phyloP scores from a whole-genome alignment of 331 rosid species.

The Ulmus americana region DNA sequence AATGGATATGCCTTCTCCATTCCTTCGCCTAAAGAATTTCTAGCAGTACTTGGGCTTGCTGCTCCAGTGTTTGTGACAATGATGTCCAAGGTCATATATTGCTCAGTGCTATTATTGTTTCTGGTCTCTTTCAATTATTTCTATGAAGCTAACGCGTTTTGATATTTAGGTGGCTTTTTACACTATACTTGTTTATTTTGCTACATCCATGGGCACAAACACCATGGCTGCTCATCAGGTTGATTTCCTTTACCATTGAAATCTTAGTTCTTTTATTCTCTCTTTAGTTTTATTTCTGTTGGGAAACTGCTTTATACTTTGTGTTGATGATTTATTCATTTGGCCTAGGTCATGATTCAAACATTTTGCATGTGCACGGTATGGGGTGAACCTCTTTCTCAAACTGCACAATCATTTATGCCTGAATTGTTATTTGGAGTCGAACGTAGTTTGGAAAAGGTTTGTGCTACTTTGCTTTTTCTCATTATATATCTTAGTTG shows the following conservation, averaged over 20 bases:
- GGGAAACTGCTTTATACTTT: slow-evolving; percentile 12
- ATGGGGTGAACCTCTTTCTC: slow-evolving; percentile 97
- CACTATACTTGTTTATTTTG: slow-evolving; percentile 62
- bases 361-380: slow-evolving; percentile 70
- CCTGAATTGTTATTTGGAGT: slow-evolving; percentile 73
- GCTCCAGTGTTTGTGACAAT: slow-evolving; percentile 71
- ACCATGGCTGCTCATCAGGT: slow-evolving; percentile 97
- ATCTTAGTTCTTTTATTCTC: slow-evolving; percentile 8
- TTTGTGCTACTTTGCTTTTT: slow-evolving; percentile 28
- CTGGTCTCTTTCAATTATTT: slow-evolving; percentile 13
- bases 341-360: slow-evolving; percentile 84
- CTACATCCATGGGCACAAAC: slow-evolving; percentile 79
- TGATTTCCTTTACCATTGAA: slow-evolving; percentile 20
- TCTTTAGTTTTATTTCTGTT: slow-evolving; percentile 17
- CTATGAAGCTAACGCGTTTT: slow-evolving; percentile 16
- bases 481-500: neutral
- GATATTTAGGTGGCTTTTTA: slow-evolving; percentile 72
- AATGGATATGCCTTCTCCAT: slow-evolving; percentile 52
- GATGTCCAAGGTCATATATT: slow-evolving; percentile 69
- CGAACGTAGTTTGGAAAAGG: slow-evolving; percentile 62
- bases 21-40: slow-evolving; percentile 60
- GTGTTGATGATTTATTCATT: slow-evolving; percentile 21
- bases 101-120: slow-evolving; percentile 9
- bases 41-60: slow-evolving; percentile 53
- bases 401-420: slow-evolving; percentile 95